These are phyloP conservation scores for Fraxinus albicans DNA, from an alignment of 305 asterid species.

Conservation along the genomic window DNA sequence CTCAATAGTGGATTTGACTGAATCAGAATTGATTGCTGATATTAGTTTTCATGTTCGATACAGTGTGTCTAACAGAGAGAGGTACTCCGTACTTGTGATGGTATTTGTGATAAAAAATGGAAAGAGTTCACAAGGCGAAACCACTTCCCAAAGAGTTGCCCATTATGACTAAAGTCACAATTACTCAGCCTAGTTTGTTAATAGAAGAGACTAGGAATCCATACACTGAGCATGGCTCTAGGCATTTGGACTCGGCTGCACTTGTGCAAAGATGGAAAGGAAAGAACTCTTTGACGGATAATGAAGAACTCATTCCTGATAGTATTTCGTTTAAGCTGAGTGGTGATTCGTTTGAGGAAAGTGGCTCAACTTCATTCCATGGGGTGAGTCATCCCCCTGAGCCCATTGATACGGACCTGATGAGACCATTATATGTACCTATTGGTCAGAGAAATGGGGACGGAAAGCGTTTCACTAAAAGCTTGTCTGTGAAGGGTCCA, in stretches of 20 bases:
- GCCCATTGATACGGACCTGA: conserved; percentile 69
- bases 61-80: conserved; percentile 31
- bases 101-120: conserved; percentile 53
- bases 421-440: conserved; percentile 80
- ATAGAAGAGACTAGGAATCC: conserved; percentile 44
- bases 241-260: conserved; percentile 32
- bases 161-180: conserved; percentile 31
- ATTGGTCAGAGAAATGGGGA: conserved; percentile 54
- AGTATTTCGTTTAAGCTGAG: conserved; percentile 55
- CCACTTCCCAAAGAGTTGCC: conserved; percentile 56
- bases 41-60: conserved; percentile 15
- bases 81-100: conserved; percentile 46
- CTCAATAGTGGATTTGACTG: conserved; percentile 9
- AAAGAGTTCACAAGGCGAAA: conserved; percentile 58
- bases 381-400: conserved; percentile 98
- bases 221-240: conserved; percentile 31
- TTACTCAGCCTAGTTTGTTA: conserved; percentile 33
- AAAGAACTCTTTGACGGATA: conserved; percentile 50
- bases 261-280: conserved; percentile 63
- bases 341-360: conserved; percentile 65
- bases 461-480: conserved; percentile 48
- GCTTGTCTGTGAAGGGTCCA: conserved; percentile 60
- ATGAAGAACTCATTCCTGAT: conserved; percentile 60
- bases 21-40: conserved; percentile 17
- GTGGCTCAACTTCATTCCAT: conserved; percentile 80